Conservation (phyloP, 176 grass and related monocot species). For the Phyllostachys edulis region DNA sequence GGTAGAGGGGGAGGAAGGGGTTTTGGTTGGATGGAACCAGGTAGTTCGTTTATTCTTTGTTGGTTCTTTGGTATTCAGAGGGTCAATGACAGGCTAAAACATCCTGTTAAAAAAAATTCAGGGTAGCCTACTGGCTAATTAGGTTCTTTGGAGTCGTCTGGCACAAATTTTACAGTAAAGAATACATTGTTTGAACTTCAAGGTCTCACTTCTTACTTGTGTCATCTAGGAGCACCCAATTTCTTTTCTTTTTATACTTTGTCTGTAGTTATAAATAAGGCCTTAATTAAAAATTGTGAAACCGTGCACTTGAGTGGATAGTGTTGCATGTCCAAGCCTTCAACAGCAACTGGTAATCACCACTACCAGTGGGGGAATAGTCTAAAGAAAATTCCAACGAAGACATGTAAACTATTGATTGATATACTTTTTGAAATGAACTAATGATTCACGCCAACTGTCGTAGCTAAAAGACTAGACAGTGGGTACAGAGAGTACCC, state of each 20-base stretch:
- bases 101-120: neutral
- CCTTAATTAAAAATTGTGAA: neutral
- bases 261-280: neutral
- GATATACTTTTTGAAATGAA: no score
- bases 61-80: neutral
- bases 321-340: neutral
- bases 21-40: neutral
- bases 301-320: neutral
- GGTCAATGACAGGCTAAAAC: conserved; percentile 13
- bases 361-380: no score
- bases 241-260: neutral
- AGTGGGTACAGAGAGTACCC: no score
- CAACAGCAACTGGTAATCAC: neutral
- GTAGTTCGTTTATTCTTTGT: neutral
- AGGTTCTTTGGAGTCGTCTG: neutral
- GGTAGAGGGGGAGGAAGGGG: neutral
- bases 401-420: no score
- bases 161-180: neutral
- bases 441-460: no score
- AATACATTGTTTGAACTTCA: neutral
- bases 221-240: neutral
- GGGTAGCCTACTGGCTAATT: neutral
- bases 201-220: neutral
- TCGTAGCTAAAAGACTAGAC: no score
- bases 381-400: no score